phyloP scores from a whole-genome alignment of 2,329 filamentous ascomycete genomes.

The Claviceps sp. region DNA sequence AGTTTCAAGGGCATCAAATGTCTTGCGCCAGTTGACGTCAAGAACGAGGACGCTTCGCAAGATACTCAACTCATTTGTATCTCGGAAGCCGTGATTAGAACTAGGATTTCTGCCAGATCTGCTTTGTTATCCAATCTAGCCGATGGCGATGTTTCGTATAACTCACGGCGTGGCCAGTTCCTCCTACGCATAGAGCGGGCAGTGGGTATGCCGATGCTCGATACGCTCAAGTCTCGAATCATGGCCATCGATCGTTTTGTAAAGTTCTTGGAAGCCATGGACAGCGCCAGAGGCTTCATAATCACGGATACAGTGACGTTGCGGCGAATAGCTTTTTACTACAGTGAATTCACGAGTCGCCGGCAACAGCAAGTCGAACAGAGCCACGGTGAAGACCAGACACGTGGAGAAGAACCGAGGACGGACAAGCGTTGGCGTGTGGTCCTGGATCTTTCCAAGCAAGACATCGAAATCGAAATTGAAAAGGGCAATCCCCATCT shows the following conservation, averaged over 20 bases:
- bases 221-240: slow-evolving; percentile 45
- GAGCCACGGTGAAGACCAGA: background rate
- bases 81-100: slow-evolving; percentile 41
- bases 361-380: background rate
- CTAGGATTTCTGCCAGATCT: slow-evolving; percentile 41
- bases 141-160: slow-evolving; percentile 51
- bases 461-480: slow-evolving; percentile 44
- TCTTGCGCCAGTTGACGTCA: slow-evolving; percentile 6
- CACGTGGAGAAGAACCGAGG: slow-evolving; percentile 5
- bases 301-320: slow-evolving; percentile 47
- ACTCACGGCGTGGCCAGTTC: slow-evolving; percentile 46
- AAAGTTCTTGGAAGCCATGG: slow-evolving; percentile 53
- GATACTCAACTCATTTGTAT: slow-evolving; percentile 22
- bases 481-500: slow-evolving; percentile 54
- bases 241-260: slow-evolving; percentile 58
- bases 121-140: slow-evolving; percentile 39
- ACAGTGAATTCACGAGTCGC: slow-evolving; percentile 26
- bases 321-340: slow-evolving; percentile 54
- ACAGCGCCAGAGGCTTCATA: slow-evolving; percentile 40
- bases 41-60: slow-evolving; percentile 4
- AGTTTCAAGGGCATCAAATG: slow-evolving; percentile 36
- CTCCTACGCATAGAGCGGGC: slow-evolving; percentile 44
- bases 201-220: slow-evolving; percentile 46
- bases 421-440: slow-evolving; percentile 32
- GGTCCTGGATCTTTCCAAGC: slow-evolving; percentile 41